Percentiles rank a stretch among this genome's conserved stretches.
Conservation (phyloP, 306 rosid species). For the Astragalus membranaceus region DNA sequence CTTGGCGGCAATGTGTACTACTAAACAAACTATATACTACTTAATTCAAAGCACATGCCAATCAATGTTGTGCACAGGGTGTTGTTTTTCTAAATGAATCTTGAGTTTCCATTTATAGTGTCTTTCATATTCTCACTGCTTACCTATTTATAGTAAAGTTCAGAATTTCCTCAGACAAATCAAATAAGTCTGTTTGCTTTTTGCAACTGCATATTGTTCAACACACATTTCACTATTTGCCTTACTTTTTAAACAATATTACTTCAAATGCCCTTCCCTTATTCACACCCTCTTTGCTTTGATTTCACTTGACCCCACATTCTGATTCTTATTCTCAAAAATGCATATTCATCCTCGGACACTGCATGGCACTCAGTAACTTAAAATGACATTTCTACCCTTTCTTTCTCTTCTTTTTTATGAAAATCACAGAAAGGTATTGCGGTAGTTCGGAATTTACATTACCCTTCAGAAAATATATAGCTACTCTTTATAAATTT, state of each 20-base stretch:
- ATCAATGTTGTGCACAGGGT: background rate
- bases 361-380: background rate
- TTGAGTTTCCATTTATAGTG: background rate
- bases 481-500: background rate
- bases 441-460: constrained; percentile 10
- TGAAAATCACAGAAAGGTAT: background rate
- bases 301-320: background rate
- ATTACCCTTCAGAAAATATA: background rate
- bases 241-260: too few relatives aligned
- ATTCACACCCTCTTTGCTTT: background rate
- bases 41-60: background rate
- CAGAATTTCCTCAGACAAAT: background rate
- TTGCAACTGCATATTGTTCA: background rate
- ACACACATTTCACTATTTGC: background rate
- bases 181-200: background rate
- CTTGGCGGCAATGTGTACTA: background rate
- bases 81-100: background rate
- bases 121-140: background rate
- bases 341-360: background rate
- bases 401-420: background rate
- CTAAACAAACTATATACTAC: too few relatives aligned
- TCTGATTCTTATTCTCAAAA: background rate
- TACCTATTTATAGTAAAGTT: background rate
- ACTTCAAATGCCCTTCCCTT: background rate
- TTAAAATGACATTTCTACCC: background rate